Evolutionary conservation across 345 rosid genomes (phyloP).

Genomic region (Eucalyptus cladocalyx): DNA sequence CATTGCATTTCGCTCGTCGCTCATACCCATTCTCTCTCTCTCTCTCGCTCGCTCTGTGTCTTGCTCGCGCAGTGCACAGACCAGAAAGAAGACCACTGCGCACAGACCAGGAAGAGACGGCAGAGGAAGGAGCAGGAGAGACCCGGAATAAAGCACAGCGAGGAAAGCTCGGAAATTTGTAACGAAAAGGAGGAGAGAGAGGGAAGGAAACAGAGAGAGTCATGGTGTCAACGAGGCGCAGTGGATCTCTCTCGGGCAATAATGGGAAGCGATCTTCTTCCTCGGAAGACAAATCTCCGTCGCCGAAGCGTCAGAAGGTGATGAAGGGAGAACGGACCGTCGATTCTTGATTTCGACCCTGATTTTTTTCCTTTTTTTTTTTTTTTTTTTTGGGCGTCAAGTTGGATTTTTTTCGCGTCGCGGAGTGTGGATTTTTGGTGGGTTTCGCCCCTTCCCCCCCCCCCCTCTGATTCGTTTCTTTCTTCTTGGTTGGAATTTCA

Average conservation of each 20-base stretch:
- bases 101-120: not conserved
- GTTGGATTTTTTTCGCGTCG: not conserved
- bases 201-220: constrained; percentile 17
- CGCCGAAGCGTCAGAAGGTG: constrained; percentile 79
- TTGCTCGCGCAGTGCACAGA: not conserved
- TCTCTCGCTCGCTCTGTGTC: not conserved
- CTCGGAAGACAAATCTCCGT: constrained; percentile 50
- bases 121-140: not conserved
- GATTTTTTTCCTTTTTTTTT: not conserved
- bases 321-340: not conserved
- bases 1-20: not conserved
- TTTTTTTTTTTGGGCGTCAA: not conserved
- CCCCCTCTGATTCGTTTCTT: not conserved
- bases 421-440: not conserved
- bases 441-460: not conserved
- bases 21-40: not conserved
- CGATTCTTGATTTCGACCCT: not conserved
- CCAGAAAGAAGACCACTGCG: not conserved
- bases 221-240: constrained; percentile 86
- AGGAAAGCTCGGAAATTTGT: not conserved
- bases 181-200: not conserved
- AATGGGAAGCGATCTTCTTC: constrained; percentile 53
- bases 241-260: constrained; percentile 71
- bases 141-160: not conserved
- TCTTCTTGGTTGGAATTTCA: constrained; percentile 8